A percentile compares a stretch with the other conserved stretches of the same genome.
phyloP scores from a whole-genome alignment of 257 asterid species.

The Plectranthus barbatus region DNA sequence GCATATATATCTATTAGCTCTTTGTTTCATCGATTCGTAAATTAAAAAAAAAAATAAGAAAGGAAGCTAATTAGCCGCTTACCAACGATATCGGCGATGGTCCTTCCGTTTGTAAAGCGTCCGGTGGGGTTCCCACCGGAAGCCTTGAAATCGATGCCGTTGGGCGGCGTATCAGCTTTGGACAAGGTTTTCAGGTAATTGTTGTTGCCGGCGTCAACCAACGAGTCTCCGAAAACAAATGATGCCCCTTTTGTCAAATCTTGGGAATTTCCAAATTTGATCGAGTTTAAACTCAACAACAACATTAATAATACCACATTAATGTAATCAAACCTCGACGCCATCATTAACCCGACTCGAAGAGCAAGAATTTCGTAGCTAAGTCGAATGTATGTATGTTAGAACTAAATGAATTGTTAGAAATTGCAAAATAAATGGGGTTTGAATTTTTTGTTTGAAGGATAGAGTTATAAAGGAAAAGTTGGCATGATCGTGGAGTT shows the following conservation, averaged over 20 bases:
- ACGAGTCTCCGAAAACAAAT: slow-evolving; percentile 72
- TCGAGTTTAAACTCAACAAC: slow-evolving; percentile 15
- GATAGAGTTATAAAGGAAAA: not conserved
- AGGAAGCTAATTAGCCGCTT: not conserved
- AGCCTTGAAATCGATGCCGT: slow-evolving; percentile 78
- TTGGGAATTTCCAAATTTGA: slow-evolving; percentile 21
- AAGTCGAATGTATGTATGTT: slow-evolving; percentile 5
- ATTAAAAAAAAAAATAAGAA: not conserved
- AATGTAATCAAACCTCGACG: not conserved
- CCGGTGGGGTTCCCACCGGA: slow-evolving; percentile 88
- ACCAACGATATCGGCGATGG: slow-evolving; percentile 89
- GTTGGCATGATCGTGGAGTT: slow-evolving; percentile 24
- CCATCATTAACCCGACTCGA: slow-evolving; percentile 17
- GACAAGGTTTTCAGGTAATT: slow-evolving; percentile 71
- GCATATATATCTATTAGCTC: too few relatives aligned
- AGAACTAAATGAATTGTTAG: not conserved
- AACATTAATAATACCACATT: slow-evolving; percentile 15
- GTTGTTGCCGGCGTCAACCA: slow-evolving; percentile 94
- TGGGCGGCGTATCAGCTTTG: slow-evolving; percentile 60
- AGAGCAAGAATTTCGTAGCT: not conserved
- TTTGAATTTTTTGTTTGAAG: slow-evolving; percentile 36
- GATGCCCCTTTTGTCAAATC: slow-evolving; percentile 54
- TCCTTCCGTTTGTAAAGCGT: slow-evolving; percentile 78
- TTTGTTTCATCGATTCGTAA: not conserved
- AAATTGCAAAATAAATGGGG: slow-evolving; percentile 15